Conservation (phyloP, 2,329 filamentous ascomycete species). For the Stagonosporopsis rhizophila region DNA sequence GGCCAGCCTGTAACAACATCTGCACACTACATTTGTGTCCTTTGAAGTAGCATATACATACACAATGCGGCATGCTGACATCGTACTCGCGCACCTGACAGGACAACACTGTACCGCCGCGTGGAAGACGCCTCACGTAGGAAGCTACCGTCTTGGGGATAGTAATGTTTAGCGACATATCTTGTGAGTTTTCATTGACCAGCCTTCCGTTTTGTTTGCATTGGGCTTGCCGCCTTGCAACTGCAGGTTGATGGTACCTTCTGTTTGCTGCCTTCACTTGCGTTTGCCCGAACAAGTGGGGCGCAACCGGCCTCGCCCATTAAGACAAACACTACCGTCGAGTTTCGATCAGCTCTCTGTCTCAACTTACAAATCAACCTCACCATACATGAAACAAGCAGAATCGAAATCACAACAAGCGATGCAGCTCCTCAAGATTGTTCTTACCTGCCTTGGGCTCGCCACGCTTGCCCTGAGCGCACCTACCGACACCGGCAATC, state of each 20-base stretch:
- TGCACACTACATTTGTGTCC: not conserved
- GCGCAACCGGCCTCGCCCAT: not conserved
- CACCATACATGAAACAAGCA: not conserved
- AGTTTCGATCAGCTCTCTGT: not conserved
- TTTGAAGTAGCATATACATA: not conserved
- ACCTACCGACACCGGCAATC: not conserved
- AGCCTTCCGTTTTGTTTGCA: not conserved
- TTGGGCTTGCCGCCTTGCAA: not conserved
- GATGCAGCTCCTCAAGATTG: not conserved
- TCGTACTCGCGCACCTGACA: not conserved
- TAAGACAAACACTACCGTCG: not conserved
- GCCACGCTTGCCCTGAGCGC: slow-evolving; percentile 1
- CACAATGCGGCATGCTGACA: not conserved
- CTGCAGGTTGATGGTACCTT: not conserved
- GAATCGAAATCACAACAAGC: not conserved
- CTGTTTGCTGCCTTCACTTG: slow-evolving; percentile 10
- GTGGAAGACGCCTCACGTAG: too few relatives aligned
- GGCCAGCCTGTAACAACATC: not conserved
- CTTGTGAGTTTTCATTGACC: not conserved
- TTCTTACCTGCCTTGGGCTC: not conserved
- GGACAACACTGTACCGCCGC: not conserved
- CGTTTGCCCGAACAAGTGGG: not conserved
- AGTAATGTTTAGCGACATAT: not conserved
- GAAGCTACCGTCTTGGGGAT: not conserved
- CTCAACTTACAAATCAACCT: not conserved